Percentiles rank a stretch among this genome's conserved stretches.
Conservation (phyloP, 177 flowering plant genomes). For the Vitis hybrid region DNA sequence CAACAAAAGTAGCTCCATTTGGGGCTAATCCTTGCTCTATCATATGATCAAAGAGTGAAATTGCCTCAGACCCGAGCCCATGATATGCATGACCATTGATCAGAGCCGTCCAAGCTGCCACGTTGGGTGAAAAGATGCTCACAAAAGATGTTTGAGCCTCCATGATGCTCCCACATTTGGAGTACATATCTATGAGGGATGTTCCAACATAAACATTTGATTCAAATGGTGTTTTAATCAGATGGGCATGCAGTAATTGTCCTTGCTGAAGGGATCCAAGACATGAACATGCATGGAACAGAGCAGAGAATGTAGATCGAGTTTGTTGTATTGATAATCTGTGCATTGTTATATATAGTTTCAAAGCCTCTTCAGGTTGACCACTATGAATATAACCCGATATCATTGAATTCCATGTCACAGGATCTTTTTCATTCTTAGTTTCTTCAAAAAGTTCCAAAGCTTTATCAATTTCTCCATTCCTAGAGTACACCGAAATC, state of each 20-base stretch:
- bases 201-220: slow-evolving; percentile 59
- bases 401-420: slow-evolving; percentile 74
- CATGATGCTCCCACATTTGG: slow-evolving; percentile 61
- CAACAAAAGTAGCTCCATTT: slow-evolving; percentile 65
- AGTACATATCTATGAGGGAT: slow-evolving; percentile 68
- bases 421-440: slow-evolving; percentile 39
- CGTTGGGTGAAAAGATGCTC: slow-evolving; percentile 56
- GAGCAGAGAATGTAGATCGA: slow-evolving; percentile 59
- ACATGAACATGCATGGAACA: slow-evolving; percentile 59
- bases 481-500: slow-evolving; percentile 50
- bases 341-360: slow-evolving; percentile 47
- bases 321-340: slow-evolving; percentile 34
- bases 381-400: slow-evolving; percentile 49
- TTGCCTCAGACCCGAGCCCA: slow-evolving; percentile 48
- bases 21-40: slow-evolving; percentile 39
- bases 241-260: slow-evolving; percentile 46
- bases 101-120: slow-evolving; percentile 68
- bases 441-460: slow-evolving; percentile 47
- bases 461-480: slow-evolving; percentile 45
- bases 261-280: slow-evolving; percentile 61
- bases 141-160: slow-evolving; percentile 49
- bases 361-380: slow-evolving; percentile 47
- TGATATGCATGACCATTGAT: slow-evolving; percentile 60
- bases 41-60: slow-evolving; percentile 46
- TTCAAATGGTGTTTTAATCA: slow-evolving; percentile 52